Evolutionary conservation across 176 grass and related monocot species (phyloP).

Genomic region (Luzula sylvatica): DNA sequence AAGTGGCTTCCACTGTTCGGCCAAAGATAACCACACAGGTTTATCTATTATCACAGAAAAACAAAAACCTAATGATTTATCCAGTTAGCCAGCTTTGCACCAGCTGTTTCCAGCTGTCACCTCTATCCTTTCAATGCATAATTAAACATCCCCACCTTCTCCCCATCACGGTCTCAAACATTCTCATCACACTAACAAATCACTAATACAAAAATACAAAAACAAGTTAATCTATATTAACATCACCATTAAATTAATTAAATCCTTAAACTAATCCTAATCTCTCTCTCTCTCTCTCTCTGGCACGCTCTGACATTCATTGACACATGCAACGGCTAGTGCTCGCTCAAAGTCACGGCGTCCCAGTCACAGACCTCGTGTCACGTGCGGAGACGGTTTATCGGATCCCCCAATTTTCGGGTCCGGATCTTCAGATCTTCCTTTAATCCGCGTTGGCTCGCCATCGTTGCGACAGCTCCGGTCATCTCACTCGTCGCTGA

Average conservation of each 20-base stretch:
- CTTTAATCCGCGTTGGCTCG: slow-evolving; percentile 42
- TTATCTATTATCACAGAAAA: background rate
- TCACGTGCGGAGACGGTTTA: slow-evolving; percentile 4
- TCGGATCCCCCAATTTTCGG: slow-evolving; percentile 27
- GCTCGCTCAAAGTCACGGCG: too few relatives aligned
- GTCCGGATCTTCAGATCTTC: slow-evolving; percentile 25
- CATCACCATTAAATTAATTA: background rate
- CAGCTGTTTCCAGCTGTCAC: slow-evolving; percentile 14
- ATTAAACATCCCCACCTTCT: background rate
- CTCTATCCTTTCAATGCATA: background rate
- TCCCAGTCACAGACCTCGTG: background rate
- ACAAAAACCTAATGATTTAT: background rate
- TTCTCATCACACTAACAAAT: background rate
- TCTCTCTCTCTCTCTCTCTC: background rate
- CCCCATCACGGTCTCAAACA: slow-evolving; percentile 9
- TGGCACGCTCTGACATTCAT: background rate
- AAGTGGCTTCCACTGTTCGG: too few relatives aligned
- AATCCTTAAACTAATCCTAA: background rate
- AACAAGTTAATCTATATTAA: too few relatives aligned
- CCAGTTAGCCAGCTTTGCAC: background rate
- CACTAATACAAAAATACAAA: too few relatives aligned
- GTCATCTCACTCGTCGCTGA: slow-evolving; percentile 7
- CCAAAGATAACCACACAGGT: background rate
- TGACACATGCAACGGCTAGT: background rate
- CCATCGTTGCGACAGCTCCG: slow-evolving; percentile 9